A percentile compares a stretch with the other conserved stretches of the same genome.
phyloP scores from a whole-genome alignment of 148 eudicot species.

The Rhododendron molle region DNA sequence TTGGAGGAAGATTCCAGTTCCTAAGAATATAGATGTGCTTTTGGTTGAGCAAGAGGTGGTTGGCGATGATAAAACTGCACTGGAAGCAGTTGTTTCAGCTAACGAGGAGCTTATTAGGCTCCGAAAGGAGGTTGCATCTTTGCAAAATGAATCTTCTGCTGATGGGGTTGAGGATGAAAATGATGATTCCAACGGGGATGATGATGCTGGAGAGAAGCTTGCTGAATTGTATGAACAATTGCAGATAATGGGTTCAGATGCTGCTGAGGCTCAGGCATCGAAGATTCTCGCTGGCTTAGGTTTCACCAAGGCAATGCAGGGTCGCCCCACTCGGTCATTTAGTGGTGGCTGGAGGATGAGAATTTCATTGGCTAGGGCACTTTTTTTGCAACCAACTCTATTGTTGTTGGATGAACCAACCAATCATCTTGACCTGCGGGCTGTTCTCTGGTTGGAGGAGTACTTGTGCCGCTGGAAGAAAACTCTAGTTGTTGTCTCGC shows the following conservation, averaged over 20 bases:
- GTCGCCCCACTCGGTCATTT: conserved; percentile 47
- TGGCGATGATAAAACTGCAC: conserved; percentile 13
- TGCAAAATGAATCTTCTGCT: conserved; percentile 36
- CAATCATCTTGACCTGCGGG: conserved; percentile 59
- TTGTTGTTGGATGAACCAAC: conserved; percentile 60
- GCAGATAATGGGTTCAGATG: conserved; percentile 49
- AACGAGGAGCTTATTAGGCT: conserved; percentile 50
- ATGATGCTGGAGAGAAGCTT: conserved; percentile 46
- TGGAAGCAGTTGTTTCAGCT: conserved; percentile 35
- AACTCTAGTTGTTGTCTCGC: conserved; percentile 61
- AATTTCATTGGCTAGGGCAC: conserved; percentile 53
- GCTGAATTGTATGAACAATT: conserved; percentile 55
- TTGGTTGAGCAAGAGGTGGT: conserved; percentile 16
- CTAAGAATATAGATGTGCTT: conserved; percentile 14
- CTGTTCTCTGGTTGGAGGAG: conserved; percentile 61
- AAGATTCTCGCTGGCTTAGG: conserved; percentile 61
- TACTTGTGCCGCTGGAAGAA: conserved; percentile 62
- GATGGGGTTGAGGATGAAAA: conserved; percentile 20
- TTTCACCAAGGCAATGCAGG: conserved; percentile 58
- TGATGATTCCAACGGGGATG: conserved; percentile 13
- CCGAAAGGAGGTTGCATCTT: conserved; percentile 42
- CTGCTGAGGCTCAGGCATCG: conserved; percentile 63
- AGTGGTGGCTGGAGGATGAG: conserved; percentile 77
- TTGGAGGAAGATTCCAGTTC: conserved; percentile 17
- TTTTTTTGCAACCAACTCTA: conserved; percentile 52